These are phyloP conservation scores for Avicennia marina DNA, from an alignment of 257 asterid species.

Conservation along the genomic window DNA sequence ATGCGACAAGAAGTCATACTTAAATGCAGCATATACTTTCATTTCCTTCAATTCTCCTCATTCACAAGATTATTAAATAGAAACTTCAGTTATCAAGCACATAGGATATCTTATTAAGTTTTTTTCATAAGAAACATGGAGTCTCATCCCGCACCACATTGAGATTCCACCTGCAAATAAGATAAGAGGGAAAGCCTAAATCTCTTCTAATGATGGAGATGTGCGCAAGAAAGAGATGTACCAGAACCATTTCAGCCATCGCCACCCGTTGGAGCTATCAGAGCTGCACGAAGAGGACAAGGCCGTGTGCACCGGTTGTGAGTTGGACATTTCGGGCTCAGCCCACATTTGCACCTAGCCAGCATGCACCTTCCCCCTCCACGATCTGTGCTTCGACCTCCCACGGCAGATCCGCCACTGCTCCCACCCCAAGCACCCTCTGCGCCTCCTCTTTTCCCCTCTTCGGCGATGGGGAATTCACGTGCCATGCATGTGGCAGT, in stretches of 20 bases:
- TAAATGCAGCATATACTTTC: no score
- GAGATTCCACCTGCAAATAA: no score
- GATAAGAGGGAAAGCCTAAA: no score
- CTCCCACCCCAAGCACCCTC: conserved; percentile 46
- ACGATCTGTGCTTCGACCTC: conserved; percentile 39
- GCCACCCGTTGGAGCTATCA: conserved; percentile 31
- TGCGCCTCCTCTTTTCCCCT: conserved; percentile 35
- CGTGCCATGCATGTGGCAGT: conserved; percentile 47
- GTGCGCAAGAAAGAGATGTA: not conserved
- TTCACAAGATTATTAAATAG: no score
- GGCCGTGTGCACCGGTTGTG: conserved; percentile 47
- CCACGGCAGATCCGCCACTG: conserved; percentile 49
- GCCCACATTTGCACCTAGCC: conserved; percentile 37
- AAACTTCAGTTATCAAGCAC: not conserved
- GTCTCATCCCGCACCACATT: not conserved
- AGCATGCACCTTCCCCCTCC: conserved; percentile 43
- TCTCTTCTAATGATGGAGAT: not conserved
- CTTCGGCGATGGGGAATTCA: conserved; percentile 37
- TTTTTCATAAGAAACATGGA: no score
- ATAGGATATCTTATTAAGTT: no score
- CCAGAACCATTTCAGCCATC: conserved; percentile 49
- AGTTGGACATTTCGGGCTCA: conserved; percentile 25
- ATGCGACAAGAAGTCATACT: no score
- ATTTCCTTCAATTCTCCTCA: no score
- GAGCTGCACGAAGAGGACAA: conserved; percentile 21